phyloP scores from a whole-genome alignment of 2,329 filamentous ascomycete species.

The Ascochyta lentis region DNA sequence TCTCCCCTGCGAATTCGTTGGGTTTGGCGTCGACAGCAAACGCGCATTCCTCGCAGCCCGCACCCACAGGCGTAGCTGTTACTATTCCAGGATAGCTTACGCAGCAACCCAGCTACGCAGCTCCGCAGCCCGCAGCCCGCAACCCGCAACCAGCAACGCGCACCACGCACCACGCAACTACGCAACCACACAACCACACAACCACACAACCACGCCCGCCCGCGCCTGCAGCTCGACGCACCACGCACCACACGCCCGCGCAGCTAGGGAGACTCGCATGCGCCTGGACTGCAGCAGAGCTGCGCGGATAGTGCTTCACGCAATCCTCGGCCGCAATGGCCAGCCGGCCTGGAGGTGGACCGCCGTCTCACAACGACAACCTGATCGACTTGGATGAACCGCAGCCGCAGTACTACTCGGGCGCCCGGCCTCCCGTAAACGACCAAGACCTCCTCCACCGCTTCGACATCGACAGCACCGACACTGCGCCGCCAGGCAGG shows the following conservation, averaged over 20 bases:
- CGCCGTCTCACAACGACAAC: conserved; percentile 59
- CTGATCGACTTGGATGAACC: conserved; percentile 77
- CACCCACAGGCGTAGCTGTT: conserved; percentile 4
- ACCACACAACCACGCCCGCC: conserved; percentile 8
- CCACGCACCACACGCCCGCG: background rate
- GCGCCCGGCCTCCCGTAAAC: conserved; percentile 77
- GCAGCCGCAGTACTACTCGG: conserved; percentile 74
- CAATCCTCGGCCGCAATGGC: conserved; percentile 51
- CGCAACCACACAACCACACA: conserved; percentile 23
- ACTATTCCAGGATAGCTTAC: conserved; percentile 22
- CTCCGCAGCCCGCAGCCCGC: too few relatives aligned
- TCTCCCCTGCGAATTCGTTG: too few relatives aligned
- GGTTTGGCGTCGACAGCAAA: conserved; percentile 2
- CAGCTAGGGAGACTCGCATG: conserved; percentile 30
- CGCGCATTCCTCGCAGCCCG: conserved; percentile 15
- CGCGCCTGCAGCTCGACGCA: conserved; percentile 17
- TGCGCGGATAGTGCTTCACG: conserved; percentile 32
- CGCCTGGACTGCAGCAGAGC: conserved; percentile 27
- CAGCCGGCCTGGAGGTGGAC: conserved; percentile 62
- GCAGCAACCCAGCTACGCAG: too few relatives aligned
- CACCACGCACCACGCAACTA: too few relatives aligned
- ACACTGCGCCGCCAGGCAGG: conserved; percentile 68
- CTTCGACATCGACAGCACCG: conserved; percentile 73
- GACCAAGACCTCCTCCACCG: conserved; percentile 81
- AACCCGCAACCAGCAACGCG: too few relatives aligned